A percentile compares a stretch with the other conserved stretches of the same genome.
Evolutionary conservation across 1,284 basidiomycete genomes (phyloP).

Genomic region (Sporisorium exsertum): DNA sequence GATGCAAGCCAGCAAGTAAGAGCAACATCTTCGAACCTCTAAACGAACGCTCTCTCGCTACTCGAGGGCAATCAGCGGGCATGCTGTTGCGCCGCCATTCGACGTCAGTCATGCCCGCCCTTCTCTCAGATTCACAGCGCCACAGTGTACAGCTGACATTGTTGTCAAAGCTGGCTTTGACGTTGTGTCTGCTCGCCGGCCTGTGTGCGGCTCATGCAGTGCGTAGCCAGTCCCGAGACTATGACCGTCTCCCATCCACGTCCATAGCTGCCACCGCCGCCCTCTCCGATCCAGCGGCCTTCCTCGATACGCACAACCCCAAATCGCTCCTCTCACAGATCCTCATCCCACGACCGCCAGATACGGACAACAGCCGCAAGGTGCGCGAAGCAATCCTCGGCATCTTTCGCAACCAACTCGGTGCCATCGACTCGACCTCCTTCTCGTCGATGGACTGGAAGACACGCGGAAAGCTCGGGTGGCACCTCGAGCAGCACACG

Average conservation of each 20-base stretch:
- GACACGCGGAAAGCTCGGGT: conserved; percentile 35
- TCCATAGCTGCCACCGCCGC: conserved; percentile 19
- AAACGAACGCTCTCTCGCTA: not conserved
- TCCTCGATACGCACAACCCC: conserved; percentile 42
- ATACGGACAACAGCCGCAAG: conserved; percentile 53
- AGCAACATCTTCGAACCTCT: not conserved
- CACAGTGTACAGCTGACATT: not conserved
- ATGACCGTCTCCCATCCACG: conserved; percentile 14
- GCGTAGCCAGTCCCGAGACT: conserved; percentile 28
- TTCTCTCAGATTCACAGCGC: not conserved
- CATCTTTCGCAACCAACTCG: conserved; percentile 43
- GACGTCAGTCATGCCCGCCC: conserved; percentile 4
- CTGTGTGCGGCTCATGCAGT: conserved; percentile 27
- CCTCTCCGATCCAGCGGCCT: conserved; percentile 40
- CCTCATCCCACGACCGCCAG: conserved; percentile 65
- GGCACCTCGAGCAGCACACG: conserved; percentile 58
- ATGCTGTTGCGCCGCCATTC: not conserved
- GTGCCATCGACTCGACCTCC: conserved; percentile 10
- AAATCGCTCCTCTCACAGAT: conserved; percentile 62
- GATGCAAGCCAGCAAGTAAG: not conserved
- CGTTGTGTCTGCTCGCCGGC: not conserved
- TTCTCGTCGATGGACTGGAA: conserved; percentile 13
- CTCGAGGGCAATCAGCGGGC: not conserved
- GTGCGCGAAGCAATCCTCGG: conserved; percentile 54
- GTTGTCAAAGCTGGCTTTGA: not conserved